Conservation (phyloP, 352 stramenopile species). For the Thalassiosira sp. region DNA sequence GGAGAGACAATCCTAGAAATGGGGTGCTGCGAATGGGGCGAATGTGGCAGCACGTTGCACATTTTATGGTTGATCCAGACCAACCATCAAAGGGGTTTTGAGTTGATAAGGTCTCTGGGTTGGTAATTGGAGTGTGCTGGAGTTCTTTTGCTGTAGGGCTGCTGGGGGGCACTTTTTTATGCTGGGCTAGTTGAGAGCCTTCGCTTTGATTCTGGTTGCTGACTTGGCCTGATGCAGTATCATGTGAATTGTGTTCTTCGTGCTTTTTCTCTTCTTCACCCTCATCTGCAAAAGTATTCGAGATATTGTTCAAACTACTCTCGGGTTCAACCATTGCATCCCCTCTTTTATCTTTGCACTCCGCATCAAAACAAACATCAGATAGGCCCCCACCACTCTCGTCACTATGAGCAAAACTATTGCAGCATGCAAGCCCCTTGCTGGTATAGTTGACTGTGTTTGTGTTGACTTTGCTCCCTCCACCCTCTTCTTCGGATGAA, state of each 20-base stretch:
- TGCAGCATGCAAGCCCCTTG: slow-evolving; percentile 7
- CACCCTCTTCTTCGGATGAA: slow-evolving; percentile 15
- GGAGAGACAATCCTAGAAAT: slow-evolving; percentile 61
- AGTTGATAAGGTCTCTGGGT: slow-evolving; percentile 36
- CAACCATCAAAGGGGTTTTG: slow-evolving; percentile 72
- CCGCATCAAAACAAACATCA: not conserved
- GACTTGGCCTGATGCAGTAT: not conserved
- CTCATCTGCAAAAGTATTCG: slow-evolving; percentile 5
- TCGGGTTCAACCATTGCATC: not conserved
- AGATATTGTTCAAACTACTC: not conserved
- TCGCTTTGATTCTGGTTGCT: not conserved
- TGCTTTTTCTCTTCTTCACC: slow-evolving; percentile 54
- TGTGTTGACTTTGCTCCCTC: not conserved
- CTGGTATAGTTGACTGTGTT: not conserved
- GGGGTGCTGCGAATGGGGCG: slow-evolving; percentile 69
- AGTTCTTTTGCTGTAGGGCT: not conserved
- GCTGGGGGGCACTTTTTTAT: not conserved
- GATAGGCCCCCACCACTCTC: not conserved
- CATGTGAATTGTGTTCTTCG: slow-evolving; percentile 17
- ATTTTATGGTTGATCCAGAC: slow-evolving; percentile 75
- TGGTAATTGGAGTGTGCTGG: slow-evolving; percentile 5
- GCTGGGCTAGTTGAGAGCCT: slow-evolving; percentile 2
- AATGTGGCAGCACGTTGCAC: slow-evolving; percentile 64
- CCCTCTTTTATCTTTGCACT: not conserved
- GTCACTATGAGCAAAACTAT: slow-evolving; percentile 5